Conservation (phyloP, 176 grass and related monocot genomes). For the Cenchrus americanus region DNA sequence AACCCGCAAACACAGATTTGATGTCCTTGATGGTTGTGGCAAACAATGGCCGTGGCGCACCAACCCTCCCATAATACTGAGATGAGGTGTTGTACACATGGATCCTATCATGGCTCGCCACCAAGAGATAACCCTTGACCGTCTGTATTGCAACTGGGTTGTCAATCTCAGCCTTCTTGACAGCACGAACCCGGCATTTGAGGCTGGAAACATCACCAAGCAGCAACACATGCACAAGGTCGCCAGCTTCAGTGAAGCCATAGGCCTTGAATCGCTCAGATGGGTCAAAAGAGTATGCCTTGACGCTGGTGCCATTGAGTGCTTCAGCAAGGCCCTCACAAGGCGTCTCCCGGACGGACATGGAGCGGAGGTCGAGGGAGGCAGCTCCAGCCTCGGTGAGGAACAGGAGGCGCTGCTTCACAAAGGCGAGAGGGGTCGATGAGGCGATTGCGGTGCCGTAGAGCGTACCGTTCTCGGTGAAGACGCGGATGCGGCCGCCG, state of each 20-base stretch:
- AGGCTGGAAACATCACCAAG: conserved; percentile 86
- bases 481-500: conserved; percentile 77
- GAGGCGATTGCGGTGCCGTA: conserved; percentile 88
- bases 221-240: conserved; percentile 81
- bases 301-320: conserved; percentile 67
- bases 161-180: conserved; percentile 77
- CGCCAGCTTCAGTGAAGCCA: conserved; percentile 72
- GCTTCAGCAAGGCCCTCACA: conserved; percentile 66
- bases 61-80: conserved; percentile 81
- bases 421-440: conserved; percentile 72
- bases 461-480: conserved; percentile 93
- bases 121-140: conserved; percentile 81
- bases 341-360: conserved; percentile 75
- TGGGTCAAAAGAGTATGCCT: conserved; percentile 77
- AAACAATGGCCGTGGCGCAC: conserved; percentile 69
- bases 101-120: conserved; percentile 76
- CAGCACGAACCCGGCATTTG: conserved; percentile 75
- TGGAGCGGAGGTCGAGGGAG: conserved; percentile 80
- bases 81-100: conserved; percentile 91
- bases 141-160: conserved; percentile 67
- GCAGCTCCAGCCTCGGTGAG: conserved; percentile 80
- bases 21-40: conserved; percentile 69
- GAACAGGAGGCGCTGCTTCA: conserved; percentile 92
- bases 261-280: conserved; percentile 94
- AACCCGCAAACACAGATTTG: conserved; percentile 71